Percentiles rank a stretch among this genome's conserved stretches.
phyloP scores from a whole-genome alignment of 164 flowering plant species.

The Sextonia rubra region DNA sequence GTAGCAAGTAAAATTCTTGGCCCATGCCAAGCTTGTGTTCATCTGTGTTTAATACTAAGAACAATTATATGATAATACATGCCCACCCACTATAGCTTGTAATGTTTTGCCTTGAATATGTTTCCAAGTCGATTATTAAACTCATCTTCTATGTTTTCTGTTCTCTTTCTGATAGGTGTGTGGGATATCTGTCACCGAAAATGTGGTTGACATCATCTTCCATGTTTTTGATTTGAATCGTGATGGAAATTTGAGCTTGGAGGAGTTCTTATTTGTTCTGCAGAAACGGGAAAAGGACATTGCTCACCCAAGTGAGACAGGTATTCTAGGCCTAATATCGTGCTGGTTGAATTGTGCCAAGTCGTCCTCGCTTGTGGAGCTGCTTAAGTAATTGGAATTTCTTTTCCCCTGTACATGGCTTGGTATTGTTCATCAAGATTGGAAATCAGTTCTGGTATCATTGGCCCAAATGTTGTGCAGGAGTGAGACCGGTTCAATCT shows the following conservation, averaged over 20 bases:
- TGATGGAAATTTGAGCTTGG: conserved; percentile 69
- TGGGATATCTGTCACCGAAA: conserved; percentile 54
- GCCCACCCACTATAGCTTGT: not conserved
- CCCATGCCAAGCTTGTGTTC: too few species aligned
- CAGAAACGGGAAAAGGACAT: conserved; percentile 57
- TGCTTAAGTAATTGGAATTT: not conserved
- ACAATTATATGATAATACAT: not conserved
- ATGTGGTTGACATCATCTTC: conserved; percentile 67
- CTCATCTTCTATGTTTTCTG: not conserved
- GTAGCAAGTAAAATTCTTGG: too few species aligned
- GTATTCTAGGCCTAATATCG: conserved; percentile 47
- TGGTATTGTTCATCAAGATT: not conserved
- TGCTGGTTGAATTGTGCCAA: conserved; percentile 49
- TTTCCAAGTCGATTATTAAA: not conserved
- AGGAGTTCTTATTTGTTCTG: conserved; percentile 75
- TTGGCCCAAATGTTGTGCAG: not conserved
- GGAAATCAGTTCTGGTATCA: not conserved
- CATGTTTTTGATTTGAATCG: conserved; percentile 67
- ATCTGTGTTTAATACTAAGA: too few species aligned
- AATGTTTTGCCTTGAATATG: not conserved
- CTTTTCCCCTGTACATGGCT: not conserved
- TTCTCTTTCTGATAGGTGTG: conserved; percentile 55
- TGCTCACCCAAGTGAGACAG: conserved; percentile 46
- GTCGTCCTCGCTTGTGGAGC: too few species aligned
- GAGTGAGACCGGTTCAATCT: not conserved